Conservation (phyloP, 352 stramenopile genomes). For the Phytophthora hybrid region DNA sequence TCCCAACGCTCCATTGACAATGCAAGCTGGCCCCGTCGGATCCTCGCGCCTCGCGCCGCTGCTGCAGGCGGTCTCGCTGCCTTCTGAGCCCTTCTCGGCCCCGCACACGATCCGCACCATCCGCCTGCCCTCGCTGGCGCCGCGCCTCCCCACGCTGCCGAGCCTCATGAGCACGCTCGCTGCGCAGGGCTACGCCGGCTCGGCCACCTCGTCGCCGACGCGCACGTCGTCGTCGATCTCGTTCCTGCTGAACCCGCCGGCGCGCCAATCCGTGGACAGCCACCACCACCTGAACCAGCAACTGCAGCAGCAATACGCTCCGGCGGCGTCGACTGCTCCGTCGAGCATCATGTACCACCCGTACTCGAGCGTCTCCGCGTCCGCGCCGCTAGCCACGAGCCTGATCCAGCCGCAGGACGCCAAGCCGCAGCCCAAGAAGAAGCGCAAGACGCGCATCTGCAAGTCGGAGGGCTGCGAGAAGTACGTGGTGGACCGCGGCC, state of each 20-base stretch:
- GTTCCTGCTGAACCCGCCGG: constrained; percentile 44
- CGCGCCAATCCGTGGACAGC: constrained; percentile 4
- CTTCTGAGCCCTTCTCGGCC: constrained; percentile 28
- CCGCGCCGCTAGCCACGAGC: constrained; percentile 13
- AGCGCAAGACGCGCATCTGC: constrained; percentile 58
- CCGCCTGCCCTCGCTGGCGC: constrained; percentile 46
- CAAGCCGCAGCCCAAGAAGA: constrained; percentile 41
- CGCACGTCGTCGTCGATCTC: constrained; percentile 43
- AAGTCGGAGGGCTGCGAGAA: constrained; percentile 59
- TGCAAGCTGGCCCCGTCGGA: constrained; percentile 35
- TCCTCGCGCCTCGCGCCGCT: constrained; percentile 40
- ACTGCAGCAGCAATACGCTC: constrained; percentile 16
- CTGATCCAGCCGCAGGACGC: constrained; percentile 19
- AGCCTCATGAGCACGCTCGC: constrained; percentile 43
- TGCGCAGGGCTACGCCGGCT: constrained; percentile 25
- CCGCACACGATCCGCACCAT: constrained; percentile 38
- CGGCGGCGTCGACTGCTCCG: constrained; percentile 7
- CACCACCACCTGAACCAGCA: constrained; percentile 20
- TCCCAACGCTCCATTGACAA: constrained; percentile 5
- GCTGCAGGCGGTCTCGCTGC: constrained; percentile 30
- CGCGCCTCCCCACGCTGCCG: constrained; percentile 39
- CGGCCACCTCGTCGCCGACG: constrained; percentile 25
- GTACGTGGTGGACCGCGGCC: constrained; percentile 61
- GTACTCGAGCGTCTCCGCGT: constrained; percentile 28
- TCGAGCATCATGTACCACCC: constrained; percentile 38